These are phyloP conservation scores for Allium fistulosum DNA, from an alignment of 106 monocot species.

Conservation along the genomic window DNA sequence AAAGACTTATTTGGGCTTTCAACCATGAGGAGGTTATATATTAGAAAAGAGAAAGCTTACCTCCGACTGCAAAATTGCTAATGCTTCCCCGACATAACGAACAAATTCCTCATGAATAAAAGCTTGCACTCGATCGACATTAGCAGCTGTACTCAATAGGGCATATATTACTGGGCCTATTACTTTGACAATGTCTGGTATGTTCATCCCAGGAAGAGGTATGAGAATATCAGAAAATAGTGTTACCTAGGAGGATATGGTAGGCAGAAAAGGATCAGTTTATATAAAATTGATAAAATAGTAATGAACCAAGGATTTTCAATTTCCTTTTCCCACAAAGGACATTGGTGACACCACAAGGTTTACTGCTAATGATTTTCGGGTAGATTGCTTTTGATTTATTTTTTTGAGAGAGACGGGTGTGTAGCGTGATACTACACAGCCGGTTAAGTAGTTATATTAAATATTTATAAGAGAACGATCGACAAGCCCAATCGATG, in stretches of 20 bases:
- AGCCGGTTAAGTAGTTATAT: too few relatives aligned
- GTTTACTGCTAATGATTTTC: too few relatives aligned
- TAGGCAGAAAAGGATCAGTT: not conserved
- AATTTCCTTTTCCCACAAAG: too few relatives aligned
- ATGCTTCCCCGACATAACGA: constrained; percentile 87
- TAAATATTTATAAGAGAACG: too few relatives aligned
- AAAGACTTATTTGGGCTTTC: not conserved
- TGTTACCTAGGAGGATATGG: constrained; percentile 60
- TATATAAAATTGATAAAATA: too few relatives aligned
- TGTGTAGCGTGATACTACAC: too few relatives aligned
- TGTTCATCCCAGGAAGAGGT: constrained; percentile 93
- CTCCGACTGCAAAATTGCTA: constrained; percentile 61
- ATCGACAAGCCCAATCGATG: too few relatives aligned
- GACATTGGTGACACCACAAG: too few relatives aligned
- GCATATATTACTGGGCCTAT: constrained; percentile 86
- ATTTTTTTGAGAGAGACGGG: too few relatives aligned
- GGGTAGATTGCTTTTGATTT: too few relatives aligned
- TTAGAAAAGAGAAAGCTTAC: constrained; percentile 10
- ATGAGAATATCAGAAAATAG: constrained; percentile 92
- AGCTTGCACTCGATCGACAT: constrained; percentile 73
- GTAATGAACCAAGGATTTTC: too few relatives aligned
- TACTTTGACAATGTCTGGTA: constrained; percentile 96
- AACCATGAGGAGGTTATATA: not conserved
- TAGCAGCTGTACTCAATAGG: constrained; percentile 60
- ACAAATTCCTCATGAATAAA: constrained; percentile 75